Conservation (phyloP, 495 filamentous ascomycete genomes). For the Penicillium cosmopolitanum region DNA sequence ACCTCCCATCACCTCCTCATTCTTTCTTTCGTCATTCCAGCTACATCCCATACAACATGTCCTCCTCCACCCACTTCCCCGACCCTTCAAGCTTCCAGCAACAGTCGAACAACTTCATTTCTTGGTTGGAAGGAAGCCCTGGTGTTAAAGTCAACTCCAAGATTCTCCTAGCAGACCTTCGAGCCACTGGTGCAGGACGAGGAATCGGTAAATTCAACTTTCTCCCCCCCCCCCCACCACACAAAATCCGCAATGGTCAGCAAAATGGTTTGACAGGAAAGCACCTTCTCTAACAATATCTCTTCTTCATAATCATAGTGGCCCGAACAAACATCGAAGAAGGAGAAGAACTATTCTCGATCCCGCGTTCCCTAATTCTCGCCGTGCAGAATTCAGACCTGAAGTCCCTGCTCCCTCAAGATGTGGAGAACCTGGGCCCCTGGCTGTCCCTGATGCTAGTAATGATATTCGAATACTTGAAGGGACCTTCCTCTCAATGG, state of each 20-base stretch:
- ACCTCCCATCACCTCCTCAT: neutral
- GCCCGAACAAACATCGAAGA: constrained; percentile 59
- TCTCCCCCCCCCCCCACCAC: constrained; percentile 25
- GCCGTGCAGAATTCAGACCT: constrained; percentile 54
- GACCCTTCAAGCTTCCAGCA: constrained; percentile 48
- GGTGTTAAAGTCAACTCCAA: constrained; percentile 59
- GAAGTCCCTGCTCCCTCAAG: constrained; percentile 45
- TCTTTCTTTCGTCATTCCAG: neutral
- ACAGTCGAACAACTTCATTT: constrained; percentile 54
- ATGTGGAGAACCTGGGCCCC: constrained; percentile 49
- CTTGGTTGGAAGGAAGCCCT: constrained; percentile 56
- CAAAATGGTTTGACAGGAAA: constrained; percentile 17
- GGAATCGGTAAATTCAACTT: constrained; percentile 58
- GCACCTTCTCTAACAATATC: constrained; percentile 28
- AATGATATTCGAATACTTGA: constrained; percentile 77
- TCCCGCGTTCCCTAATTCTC: constrained; percentile 60
- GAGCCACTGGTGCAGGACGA: constrained; percentile 55
- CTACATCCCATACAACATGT: constrained; percentile 34
- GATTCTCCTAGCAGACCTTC: constrained; percentile 57
- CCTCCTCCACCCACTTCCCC: constrained; percentile 41
- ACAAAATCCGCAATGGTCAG: constrained; percentile 18
- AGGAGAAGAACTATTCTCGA: constrained; percentile 68
- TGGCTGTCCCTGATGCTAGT: constrained; percentile 75
- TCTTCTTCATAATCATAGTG: constrained; percentile 43
- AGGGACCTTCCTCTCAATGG: constrained; percentile 68